phyloP scores from a whole-genome alignment of 2,329 filamentous ascomycete species.

The Arachnomyces sp. region DNA sequence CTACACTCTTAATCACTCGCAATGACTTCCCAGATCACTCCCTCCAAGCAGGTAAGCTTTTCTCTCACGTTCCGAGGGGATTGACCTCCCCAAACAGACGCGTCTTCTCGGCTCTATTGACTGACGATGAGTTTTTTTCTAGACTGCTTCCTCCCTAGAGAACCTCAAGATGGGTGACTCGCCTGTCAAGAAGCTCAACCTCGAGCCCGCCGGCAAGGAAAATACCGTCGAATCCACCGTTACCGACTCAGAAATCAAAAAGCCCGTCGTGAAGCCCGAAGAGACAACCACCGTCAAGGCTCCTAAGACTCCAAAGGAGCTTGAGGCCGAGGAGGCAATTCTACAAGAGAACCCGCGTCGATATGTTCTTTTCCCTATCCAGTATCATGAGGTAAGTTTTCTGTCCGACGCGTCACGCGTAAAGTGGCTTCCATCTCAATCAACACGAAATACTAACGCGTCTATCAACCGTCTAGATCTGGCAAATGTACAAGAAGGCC shows the following conservation, averaged over 20 bases:
- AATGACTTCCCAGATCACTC: constrained; percentile 73
- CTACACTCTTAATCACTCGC: constrained; percentile 20
- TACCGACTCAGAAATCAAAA: constrained; percentile 49
- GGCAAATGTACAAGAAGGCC: constrained; percentile 99
- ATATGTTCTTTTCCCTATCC: constrained; percentile 97
- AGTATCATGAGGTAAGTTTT: constrained; percentile 89
- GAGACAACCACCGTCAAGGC: constrained; percentile 15
- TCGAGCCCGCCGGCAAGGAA: constrained; percentile 70
- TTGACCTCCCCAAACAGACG: constrained; percentile 23
- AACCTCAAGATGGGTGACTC: constrained; percentile 83
- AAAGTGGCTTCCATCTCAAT: constrained; percentile 44
- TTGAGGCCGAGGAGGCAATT: constrained; percentile 79
- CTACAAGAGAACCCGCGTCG: constrained; percentile 92
- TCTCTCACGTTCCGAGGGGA: constrained; percentile 26
- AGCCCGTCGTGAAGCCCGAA: constrained; percentile 41
- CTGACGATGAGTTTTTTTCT: constrained; percentile 30
- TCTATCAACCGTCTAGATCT: constrained; percentile 58
- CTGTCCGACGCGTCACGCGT: constrained; percentile 55
- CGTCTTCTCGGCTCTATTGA: constrained; percentile 24
- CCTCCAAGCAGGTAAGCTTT: constrained; percentile 62
- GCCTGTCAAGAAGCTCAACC: constrained; percentile 82
- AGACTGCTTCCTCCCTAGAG: constrained; percentile 84
- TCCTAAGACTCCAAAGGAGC: constrained; percentile 49
- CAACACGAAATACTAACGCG: constrained; percentile 31
- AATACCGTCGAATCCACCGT: constrained; percentile 54